Evolutionary conservation across 1,284 basidiomycete species (phyloP), one percentile per base, ranked within the genome.

Genomic region (Spongiforma sp.): DNA sequence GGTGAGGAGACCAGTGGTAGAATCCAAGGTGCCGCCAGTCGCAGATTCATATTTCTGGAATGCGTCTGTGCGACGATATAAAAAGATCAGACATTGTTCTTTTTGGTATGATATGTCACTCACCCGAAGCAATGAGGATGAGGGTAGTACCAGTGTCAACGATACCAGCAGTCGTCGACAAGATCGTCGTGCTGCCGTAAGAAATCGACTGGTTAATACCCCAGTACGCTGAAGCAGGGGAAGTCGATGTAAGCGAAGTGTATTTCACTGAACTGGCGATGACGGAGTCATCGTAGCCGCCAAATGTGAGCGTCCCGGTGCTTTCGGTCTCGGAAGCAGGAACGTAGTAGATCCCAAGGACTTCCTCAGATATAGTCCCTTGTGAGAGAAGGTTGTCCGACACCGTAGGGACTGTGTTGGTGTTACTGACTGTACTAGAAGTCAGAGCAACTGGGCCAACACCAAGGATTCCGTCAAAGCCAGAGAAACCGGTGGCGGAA

Each of bases 71-170:
- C 28, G 36, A 10, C 30, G 14, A 59, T 14, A 59, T 2, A 2
- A 11, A 6, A 12, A 11, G 37, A 33, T 64, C 37, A 60, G 30
- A 19, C 19, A 39, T 17, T 57, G 39, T 3, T 12, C 24, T n/a
- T 21, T 4, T 30, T 32, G 36, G 12, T 24, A 10, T 36, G 7
- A 28, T 15, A 19, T 30, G 19, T 57, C n/a, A 62, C 65, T 69
- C 56, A 79, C 81, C 75, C 7, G 79, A 74, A 19, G 82, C 78
- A 56, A 84, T 68, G 57, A 79, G 68, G 33, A 83, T 66, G 46
- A 84, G 76, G 24, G 84, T 83, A 21, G 83, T 89, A 53, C 87
- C 87, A 6, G 86, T 87, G 70, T 88, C 87, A 58, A 87, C 83
- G 67, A 88, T 85, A 34, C 86, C 86, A 41, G 82, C 77, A 10